phyloP scores from a whole-genome alignment of 208 protist species.

The Leishmania arabica region DNA sequence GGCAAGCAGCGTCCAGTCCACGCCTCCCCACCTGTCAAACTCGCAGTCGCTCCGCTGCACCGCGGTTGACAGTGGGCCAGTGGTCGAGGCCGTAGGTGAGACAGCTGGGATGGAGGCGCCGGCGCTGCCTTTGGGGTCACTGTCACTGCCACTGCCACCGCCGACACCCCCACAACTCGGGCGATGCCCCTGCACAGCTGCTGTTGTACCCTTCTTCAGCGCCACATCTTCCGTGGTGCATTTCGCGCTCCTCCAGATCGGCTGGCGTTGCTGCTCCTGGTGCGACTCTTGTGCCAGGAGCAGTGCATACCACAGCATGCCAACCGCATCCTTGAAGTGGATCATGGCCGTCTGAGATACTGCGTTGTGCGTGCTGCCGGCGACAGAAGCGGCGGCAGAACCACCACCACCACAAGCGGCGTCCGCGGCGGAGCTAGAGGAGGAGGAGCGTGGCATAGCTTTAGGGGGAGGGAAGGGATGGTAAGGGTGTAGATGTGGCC shows the following conservation, averaged over 20 bases:
- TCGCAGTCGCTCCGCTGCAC: background rate
- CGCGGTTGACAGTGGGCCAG: background rate
- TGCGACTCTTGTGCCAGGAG: background rate
- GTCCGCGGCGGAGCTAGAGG: background rate
- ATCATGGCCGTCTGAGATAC: background rate
- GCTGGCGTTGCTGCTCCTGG: background rate
- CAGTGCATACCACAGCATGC: conserved; percentile 15
- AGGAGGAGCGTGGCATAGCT: conserved; percentile 2
- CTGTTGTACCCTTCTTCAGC: background rate
- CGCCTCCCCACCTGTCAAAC: conserved; percentile 7
- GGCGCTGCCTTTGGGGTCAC: background rate
- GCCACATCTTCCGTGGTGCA: background rate
- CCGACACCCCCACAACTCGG: background rate
- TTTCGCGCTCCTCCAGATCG: background rate
- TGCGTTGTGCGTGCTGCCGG: background rate
- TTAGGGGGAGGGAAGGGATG: background rate
- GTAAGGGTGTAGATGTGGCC: background rate
- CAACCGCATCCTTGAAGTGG: conserved; percentile 4
- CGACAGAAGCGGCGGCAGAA: background rate
- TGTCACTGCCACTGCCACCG: background rate
- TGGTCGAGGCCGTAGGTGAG: background rate
- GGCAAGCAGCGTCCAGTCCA: conserved; percentile 30
- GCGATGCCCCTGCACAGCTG: background rate
- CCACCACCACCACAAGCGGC: background rate
- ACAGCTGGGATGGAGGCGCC: background rate